Evolutionary conservation across 2,329 filamentous ascomycete species (phyloP).

Genomic region (Zymoseptoria passerinii): DNA sequence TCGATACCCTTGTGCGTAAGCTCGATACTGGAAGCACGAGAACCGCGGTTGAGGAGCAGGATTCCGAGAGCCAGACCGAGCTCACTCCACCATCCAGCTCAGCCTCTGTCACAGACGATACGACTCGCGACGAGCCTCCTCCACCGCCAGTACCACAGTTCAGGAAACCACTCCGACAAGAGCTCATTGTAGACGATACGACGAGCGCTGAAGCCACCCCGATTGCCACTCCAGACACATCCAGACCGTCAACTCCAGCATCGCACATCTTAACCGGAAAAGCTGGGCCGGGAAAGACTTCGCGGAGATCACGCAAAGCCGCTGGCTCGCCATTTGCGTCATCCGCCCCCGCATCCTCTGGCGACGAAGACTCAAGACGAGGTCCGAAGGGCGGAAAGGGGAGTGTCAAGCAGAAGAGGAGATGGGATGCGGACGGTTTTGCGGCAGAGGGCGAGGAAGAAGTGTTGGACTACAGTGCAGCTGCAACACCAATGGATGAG

Average conservation of each 20-base stretch:
- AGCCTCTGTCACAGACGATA: constrained; percentile 40
- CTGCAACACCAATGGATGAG: constrained; percentile 43
- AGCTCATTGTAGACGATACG: constrained; percentile 23
- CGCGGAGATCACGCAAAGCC: constrained; percentile 69
- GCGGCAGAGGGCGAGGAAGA: constrained; percentile 75
- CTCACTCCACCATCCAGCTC: constrained; percentile 46
- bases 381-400: constrained; percentile 46
- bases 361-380: constrained; percentile 61
- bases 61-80: constrained; percentile 33
- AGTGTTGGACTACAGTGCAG: constrained; percentile 81
- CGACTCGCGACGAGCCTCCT: constrained; percentile 44
- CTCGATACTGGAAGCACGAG: constrained; percentile 49
- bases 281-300: constrained; percentile 67
- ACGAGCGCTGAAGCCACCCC: constrained; percentile 62
- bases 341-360: constrained; percentile 63
- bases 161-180: constrained; percentile 31
- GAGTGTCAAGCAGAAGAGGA: constrained; percentile 71
- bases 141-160: constrained; percentile 41
- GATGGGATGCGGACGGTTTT: constrained; percentile 84
- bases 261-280: constrained; percentile 65
- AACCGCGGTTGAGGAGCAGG: constrained; percentile 14
- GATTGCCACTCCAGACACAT: constrained; percentile 62
- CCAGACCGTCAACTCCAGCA: constrained; percentile 66
- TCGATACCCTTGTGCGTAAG: constrained; percentile 83
- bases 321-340: constrained; percentile 37